Evolutionary conservation across 2,329 filamentous ascomycete genomes (phyloP), one percentile per base, ranked within the genome.

Genomic region (Aureobasidium sp.): DNA sequence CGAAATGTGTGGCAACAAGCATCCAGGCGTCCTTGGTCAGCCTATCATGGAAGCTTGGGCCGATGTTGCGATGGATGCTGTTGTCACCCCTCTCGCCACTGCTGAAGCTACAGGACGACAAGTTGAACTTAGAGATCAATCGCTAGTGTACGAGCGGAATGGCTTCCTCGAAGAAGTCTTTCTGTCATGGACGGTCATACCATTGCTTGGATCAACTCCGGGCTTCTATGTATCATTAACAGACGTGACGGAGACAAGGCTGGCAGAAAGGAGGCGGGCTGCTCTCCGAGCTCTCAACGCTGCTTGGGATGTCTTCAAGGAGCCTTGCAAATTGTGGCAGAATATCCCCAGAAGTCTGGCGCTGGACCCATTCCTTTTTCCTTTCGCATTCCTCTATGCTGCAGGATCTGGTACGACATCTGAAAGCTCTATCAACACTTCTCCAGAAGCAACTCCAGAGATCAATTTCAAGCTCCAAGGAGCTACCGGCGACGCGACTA

Each of bases 361-460:
- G 9, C 26, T 52, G 15, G 57, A 65, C 27, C 51, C 57, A 5
- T 46, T 39, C 32, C 56, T 62, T n/a, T 63, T 65, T 24, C 64
- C 64, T 43, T 65, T 65, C 34, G 64, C 62, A 0, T 63, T 63
- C n/a, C 39, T 65, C 5, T 65, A 65, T 27, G 61, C 53, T 13
- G 61, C 52, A n/a, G 29, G 26, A 7, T 32, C 44, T 6, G 26
- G 46, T 47, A 13, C 32, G 24, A 20, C 12, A 2, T n/a, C 46
- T 10, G 61, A 63, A 2, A 24, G 41, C 17, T 41, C 52, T 9
- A 63, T 60, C 17, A 50, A 63, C 29, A 56, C 27, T n/a, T 57
- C 41, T 26, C 29, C 41, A 7, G 37, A 43, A 24, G 17, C 52
- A 6, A 24, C 17, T 17, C 37, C 43, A 2, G 9, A 41, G 15